Evolutionary conservation across 768 basidiomycete species (phyloP), one percentile per base, ranked within the genome.

Genomic region (Suillus hirtellus): DNA sequence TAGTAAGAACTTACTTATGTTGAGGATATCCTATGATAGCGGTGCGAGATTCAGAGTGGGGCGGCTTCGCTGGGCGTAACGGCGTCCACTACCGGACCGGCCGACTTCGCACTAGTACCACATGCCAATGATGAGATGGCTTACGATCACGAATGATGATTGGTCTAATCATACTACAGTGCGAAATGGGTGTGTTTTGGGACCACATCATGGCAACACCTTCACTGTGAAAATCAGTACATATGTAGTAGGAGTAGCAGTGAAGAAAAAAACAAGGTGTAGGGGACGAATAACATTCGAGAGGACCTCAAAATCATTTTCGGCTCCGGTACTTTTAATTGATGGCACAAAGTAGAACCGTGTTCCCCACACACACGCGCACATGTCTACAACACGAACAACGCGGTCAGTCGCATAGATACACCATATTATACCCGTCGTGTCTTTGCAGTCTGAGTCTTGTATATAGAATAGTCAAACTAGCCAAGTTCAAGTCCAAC

Each of bases 301-400:
- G 21, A 49, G 24, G 14, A 27, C 10, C 31, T 31, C 31, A 52
- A 34, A 27, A 52, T 34, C 31, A 31, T 34, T 53, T 31, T 52
- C 31, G 50, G 50, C 31, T 53, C 31, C 50, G 50, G 50, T 52
- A 11, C 50, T 31, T 50, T 49, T 8, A 49, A 40, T 47, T 50
- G 49, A 50, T 17, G 44, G 10, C 11, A 52, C 34, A 31, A n/a
- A 19, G 10, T 34, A 34, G 19, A 11, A 19, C 6, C 17, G 17
- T 53, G 11, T 53, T 34, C 31, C 31, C 19, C 31, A 9, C 31
- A 34, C 50, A 34, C 31, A 34, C 52, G 10, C 31, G 19, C 15
- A 17, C 6, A 4, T 11, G 9, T 50, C 10, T 49, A 49, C 47
- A 15, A 50, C 2, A 24, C 7, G 15, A 12, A 50, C 31, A 27